Evolutionary conservation across 345 rosid genomes (phyloP).

Genomic region (Corymbia maculata): DNA sequence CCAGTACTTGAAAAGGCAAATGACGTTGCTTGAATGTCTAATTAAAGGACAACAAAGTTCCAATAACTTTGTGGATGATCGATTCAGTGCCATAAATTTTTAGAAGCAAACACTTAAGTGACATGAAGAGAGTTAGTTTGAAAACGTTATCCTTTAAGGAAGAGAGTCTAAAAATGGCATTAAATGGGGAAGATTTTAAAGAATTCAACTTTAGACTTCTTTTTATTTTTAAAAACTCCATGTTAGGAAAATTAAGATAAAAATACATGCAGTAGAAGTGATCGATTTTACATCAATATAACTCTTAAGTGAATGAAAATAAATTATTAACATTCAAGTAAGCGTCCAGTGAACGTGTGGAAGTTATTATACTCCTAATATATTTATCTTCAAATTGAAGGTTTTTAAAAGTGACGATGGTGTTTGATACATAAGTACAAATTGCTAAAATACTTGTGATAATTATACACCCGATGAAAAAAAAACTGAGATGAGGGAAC

Average conservation of each 20-base stretch:
- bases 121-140: too few species aligned
- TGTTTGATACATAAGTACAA: neutral
- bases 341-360: accelerated
- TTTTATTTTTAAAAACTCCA: neutral
- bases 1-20: neutral
- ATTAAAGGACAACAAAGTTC: too few species aligned
- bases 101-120: neutral
- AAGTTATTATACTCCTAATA: too few species aligned
- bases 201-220: neutral
- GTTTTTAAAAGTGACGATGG: constrained; percentile 10
- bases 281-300: too few species aligned
- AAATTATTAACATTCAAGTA: too few species aligned
- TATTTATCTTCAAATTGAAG: too few species aligned
- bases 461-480: neutral
- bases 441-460: neutral
- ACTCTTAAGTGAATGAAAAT: neutral
- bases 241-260: too few species aligned
- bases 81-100: neutral
- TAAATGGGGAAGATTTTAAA: too few species aligned
- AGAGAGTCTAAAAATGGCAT: accelerated
- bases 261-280: neutral
- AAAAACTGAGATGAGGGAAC: neutral
- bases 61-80: neutral
- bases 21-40: too few species aligned
- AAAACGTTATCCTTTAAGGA: too few species aligned